Conservation (phyloP, 2,329 filamentous ascomycete genomes). For the Botryotinia narcissicola region DNA sequence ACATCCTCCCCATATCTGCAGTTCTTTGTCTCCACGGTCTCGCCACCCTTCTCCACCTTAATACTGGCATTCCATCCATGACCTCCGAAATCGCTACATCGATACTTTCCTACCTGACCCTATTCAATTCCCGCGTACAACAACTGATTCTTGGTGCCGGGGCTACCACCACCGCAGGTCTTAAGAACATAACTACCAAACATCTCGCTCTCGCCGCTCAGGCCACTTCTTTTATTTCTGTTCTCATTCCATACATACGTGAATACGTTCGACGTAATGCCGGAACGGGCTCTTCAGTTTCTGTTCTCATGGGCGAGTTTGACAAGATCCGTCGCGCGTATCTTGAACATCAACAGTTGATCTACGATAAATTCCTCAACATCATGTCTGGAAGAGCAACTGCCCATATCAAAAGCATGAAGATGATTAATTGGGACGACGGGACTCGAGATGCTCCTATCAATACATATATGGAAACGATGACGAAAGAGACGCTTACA, state of each 20-base stretch:
- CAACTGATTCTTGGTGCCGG: conserved; percentile 95
- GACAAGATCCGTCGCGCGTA: conserved; percentile 35
- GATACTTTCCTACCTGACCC: conserved; percentile 80
- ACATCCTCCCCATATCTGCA: conserved; percentile 81
- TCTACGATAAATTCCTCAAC: conserved; percentile 71
- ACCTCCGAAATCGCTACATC: conserved; percentile 76
- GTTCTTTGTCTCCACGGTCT: conserved; percentile 78
- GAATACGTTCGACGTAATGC: conserved; percentile 83
- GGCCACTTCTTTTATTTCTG: conserved; percentile 81
- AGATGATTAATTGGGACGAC: conserved; percentile 62
- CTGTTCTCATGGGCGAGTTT: conserved; percentile 50
- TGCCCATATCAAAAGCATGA: conserved; percentile 62
- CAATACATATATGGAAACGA: conserved; percentile 66
- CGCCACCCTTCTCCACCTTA: conserved; percentile 77
- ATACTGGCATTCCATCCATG: conserved; percentile 84
- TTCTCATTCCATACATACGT: conserved; percentile 82
- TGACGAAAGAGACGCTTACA: conserved; percentile 68
- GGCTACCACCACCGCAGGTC: conserved; percentile 79
- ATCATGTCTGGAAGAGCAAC: conserved; percentile 66
- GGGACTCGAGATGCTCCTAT: conserved; percentile 38
- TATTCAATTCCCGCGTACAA: conserved; percentile 95
- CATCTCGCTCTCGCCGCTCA: conserved; percentile 91
- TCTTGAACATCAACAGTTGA: conserved; percentile 69
- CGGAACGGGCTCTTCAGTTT: conserved; percentile 49
- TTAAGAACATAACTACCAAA: conserved; percentile 95